Conservation (phyloP, 73 alveolate genomes). For the Paramecium bursaria region DNA sequence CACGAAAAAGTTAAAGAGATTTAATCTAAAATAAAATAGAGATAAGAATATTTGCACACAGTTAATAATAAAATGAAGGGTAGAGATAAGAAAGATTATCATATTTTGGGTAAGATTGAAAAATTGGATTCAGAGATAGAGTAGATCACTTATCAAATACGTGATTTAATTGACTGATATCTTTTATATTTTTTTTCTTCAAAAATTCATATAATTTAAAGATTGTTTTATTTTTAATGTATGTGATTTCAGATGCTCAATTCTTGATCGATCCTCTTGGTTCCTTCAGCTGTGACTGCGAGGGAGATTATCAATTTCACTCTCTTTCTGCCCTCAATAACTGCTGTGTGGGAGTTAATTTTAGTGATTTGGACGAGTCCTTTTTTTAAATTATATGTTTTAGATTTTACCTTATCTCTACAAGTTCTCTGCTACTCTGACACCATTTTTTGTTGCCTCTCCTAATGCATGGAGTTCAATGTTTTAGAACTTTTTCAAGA, state of each 20-base stretch:
- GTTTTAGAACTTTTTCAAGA: slow-evolving; percentile 45
- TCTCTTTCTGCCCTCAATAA: slow-evolving; percentile 60
- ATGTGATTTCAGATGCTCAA: slow-evolving; percentile 16
- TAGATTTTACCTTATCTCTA: slow-evolving; percentile 44
- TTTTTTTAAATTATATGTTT: background rate
- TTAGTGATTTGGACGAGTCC: slow-evolving; percentile 47
- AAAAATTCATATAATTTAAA: too few relatives aligned
- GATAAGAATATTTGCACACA: slow-evolving; percentile 7
- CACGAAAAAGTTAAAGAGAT: slow-evolving; percentile 47
- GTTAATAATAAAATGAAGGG: slow-evolving; percentile 39
- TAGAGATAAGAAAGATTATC: slow-evolving; percentile 8
- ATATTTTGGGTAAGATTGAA: slow-evolving; percentile 29
- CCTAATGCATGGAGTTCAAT: slow-evolving; percentile 60
- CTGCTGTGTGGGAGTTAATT: slow-evolving; percentile 58
- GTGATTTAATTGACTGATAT: slow-evolving; percentile 47
- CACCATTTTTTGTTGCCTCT: slow-evolving; percentile 54
- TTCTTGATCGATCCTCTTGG: slow-evolving; percentile 54
- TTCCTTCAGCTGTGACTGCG: slow-evolving; percentile 38
- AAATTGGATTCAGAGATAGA: slow-evolving; percentile 52
- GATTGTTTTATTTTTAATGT: too few relatives aligned
- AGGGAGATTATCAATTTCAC: slow-evolving; percentile 51
- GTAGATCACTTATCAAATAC: slow-evolving; percentile 45
- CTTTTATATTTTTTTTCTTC: too few relatives aligned
- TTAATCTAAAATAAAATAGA: slow-evolving; percentile 23
- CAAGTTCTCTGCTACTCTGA: slow-evolving; percentile 56